Conservation (phyloP, 148 eudicot species). For the Chenopodium formosanum region DNA sequence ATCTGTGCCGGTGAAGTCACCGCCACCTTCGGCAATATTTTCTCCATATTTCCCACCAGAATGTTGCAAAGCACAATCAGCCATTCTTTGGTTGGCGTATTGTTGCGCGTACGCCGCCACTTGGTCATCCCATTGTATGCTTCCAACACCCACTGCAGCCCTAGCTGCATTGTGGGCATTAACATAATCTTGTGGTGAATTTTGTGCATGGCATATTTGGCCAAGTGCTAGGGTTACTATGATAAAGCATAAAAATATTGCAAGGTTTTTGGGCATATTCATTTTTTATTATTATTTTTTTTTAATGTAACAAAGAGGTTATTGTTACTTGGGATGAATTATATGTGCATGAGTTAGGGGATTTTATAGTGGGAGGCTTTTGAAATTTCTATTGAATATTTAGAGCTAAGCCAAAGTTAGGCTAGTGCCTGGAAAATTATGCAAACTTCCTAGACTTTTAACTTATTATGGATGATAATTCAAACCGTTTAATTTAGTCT, state of each 20-base stretch:
- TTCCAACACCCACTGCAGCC: constrained; percentile 34
- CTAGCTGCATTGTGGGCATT: constrained; percentile 38
- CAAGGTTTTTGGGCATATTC: not conserved
- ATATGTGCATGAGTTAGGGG: too few species aligned
- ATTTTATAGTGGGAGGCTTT: too few species aligned
- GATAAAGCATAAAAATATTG: not conserved
- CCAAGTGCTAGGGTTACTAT: constrained; percentile 7
- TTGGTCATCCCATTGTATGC: constrained; percentile 27
- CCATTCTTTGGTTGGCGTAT: constrained; percentile 25
- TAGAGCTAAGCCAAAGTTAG: too few species aligned
- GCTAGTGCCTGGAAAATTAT: too few species aligned
- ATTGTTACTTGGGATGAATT: not conserved
- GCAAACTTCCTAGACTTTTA: too few species aligned
- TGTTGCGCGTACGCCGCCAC: constrained; percentile 29
- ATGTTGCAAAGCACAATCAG: constrained; percentile 25
- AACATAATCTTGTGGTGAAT: constrained; percentile 36
- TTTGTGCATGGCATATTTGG: constrained; percentile 33
- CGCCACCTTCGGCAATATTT: constrained; percentile 30
- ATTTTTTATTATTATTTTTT: not conserved
- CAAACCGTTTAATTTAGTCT: too few species aligned
- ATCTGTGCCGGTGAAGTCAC: too few species aligned
- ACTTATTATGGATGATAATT: too few species aligned
- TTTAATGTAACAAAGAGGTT: too few species aligned
- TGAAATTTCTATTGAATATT: too few species aligned
- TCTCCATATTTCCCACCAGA: constrained; percentile 37